phyloP scores from a whole-genome alignment of 2,329 filamentous ascomycete species.

The Penicillium nordicum region DNA sequence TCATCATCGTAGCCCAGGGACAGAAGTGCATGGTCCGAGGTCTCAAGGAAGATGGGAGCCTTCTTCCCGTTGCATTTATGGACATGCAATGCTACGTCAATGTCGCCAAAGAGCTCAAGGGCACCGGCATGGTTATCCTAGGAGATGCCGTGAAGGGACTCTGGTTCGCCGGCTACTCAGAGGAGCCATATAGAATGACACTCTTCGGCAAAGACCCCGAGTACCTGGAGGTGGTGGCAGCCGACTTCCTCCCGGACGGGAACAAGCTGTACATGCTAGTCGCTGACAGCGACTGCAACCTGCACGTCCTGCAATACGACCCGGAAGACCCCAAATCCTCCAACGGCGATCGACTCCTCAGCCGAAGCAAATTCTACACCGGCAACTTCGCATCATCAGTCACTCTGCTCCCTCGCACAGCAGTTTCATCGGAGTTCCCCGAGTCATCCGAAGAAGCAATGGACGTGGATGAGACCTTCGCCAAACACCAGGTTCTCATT shows the following conservation, averaged over 20 bases:
- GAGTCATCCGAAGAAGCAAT: slow-evolving; percentile 38
- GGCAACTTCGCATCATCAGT: slow-evolving; percentile 74
- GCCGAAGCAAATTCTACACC: slow-evolving; percentile 81
- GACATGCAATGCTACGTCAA: slow-evolving; percentile 95
- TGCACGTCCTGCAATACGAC: slow-evolving; percentile 90
- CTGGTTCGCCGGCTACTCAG: slow-evolving; percentile 94
- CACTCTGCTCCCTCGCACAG: slow-evolving; percentile 68
- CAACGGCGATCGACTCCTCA: slow-evolving; percentile 80
- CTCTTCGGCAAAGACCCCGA: slow-evolving; percentile 84
- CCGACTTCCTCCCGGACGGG: slow-evolving; percentile 84
- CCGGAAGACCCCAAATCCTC: slow-evolving; percentile 94
- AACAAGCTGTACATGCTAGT: slow-evolving; percentile 78
- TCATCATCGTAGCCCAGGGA: slow-evolving; percentile 85
- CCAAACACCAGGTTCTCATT: slow-evolving; percentile 60
- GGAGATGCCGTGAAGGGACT: slow-evolving; percentile 89
- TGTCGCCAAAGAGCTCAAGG: slow-evolving; percentile 75
- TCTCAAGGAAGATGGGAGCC: slow-evolving; percentile 87
- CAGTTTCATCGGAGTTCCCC: slow-evolving; percentile 44
- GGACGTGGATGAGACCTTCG: slow-evolving; percentile 33
- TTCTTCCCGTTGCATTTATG: slow-evolving; percentile 93
- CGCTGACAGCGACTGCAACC: slow-evolving; percentile 76
- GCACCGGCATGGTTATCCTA: slow-evolving; percentile 81
- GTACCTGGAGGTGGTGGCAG: slow-evolving; percentile 71
- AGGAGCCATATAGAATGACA: slow-evolving; percentile 94
- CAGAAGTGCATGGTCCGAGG: slow-evolving; percentile 97